Percentiles rank a stretch among this genome's conserved stretches.
Evolutionary conservation across 805 yeast species (phyloP).

Genomic region (Wickerhamiella dianesei): DNA sequence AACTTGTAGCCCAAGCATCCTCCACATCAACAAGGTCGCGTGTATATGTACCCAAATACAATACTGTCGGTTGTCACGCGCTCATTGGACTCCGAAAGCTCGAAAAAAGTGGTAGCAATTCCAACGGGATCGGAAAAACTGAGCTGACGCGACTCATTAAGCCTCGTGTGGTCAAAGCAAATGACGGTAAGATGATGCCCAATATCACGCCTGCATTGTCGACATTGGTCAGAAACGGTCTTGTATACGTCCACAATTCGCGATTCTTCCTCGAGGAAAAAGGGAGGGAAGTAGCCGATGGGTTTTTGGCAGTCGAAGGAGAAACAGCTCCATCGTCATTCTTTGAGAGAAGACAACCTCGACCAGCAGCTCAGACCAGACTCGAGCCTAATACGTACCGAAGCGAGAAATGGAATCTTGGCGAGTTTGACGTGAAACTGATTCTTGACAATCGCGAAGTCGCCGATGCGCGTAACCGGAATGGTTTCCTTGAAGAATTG

Average conservation of each 20-base stretch:
- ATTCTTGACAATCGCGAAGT: slow-evolving; percentile 75
- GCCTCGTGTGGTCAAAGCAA: slow-evolving; percentile 15
- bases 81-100: slow-evolving; percentile 13
- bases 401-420: slow-evolving; percentile 42
- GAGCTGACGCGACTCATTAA: slow-evolving; percentile 32
- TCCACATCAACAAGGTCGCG: slow-evolving; percentile 1
- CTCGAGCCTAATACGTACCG: slow-evolving; percentile 2
- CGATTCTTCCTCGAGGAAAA: slow-evolving; percentile 50
- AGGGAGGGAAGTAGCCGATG: slow-evolving; percentile 51
- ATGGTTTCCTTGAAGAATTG: slow-evolving; percentile 50
- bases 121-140: slow-evolving; percentile 49
- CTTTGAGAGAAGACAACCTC: neutral
- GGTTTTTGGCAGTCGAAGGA: slow-evolving; percentile 42
- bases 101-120: slow-evolving; percentile 19
- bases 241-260: slow-evolving; percentile 34
- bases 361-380: neutral
- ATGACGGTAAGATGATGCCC: slow-evolving; percentile 13
- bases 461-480: slow-evolving; percentile 51
- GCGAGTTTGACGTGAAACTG: slow-evolving; percentile 44
- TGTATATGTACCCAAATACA: slow-evolving; percentile 18
- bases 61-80: slow-evolving; percentile 15
- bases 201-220: slow-evolving; percentile 29
- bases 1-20: neutral
- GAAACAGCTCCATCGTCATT: slow-evolving; percentile 25
- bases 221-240: slow-evolving; percentile 44